phyloP scores from a whole-genome alignment of 2,329 filamentous ascomycete species.

The Paramyrothecium roridum region DNA sequence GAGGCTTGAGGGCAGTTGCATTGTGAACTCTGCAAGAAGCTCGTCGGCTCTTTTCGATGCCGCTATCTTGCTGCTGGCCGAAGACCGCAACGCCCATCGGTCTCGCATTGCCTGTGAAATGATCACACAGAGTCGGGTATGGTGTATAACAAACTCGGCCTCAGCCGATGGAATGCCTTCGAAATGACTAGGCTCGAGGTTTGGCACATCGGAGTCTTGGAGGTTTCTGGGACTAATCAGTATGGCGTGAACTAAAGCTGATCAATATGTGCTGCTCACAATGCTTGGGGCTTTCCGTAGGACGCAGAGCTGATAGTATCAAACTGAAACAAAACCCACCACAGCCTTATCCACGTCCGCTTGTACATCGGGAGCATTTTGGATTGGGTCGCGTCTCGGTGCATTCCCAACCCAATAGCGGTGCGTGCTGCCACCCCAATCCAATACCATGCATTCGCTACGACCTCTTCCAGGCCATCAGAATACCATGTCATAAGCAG shows the following conservation, averaged over 20 bases:
- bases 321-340: conserved; percentile 11
- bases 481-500: conserved; percentile 49
- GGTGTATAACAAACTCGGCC: conserved; percentile 4
- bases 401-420: conserved; percentile 47
- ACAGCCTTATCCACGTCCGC: conserved; percentile 4
- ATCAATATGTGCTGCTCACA: too few relatives aligned
- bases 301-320: conserved; percentile 7
- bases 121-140: conserved; percentile 4
- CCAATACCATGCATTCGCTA: conserved; percentile 43
- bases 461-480: conserved; percentile 46
- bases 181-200: conserved; percentile 2
- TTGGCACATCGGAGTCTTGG: conserved; percentile 3
- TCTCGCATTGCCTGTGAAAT: conserved; percentile 3
- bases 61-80: not conserved
- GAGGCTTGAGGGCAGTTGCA: not conserved
- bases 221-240: conserved; percentile 2
- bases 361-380: conserved; percentile 4
- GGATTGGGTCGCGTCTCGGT: conserved; percentile 15
- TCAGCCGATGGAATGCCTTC: not conserved
- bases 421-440: conserved; percentile 45
- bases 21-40: not conserved
- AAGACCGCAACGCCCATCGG: not conserved
- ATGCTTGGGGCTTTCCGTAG: conserved; percentile 5
- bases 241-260: not conserved
- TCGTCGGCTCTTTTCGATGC: conserved; percentile 2